Base-by-base conservation (phyloP, 139 green algal genomes). In the Micractinium sp. region DNA sequence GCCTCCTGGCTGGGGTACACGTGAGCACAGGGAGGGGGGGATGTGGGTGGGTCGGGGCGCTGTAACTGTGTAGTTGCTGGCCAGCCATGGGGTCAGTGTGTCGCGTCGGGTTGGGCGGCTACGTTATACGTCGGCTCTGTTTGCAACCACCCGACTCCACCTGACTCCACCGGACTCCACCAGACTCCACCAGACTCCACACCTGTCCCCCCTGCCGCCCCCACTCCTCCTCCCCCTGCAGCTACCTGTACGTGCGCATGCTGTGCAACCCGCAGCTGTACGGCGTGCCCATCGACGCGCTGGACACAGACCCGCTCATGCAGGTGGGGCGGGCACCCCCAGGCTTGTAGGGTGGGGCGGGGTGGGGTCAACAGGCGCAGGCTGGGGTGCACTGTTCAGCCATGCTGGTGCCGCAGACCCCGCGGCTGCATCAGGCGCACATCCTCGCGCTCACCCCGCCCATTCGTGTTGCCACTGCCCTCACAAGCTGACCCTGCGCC, bases 221-320 rank as follows among this genome's bases (percentile, higher is more conserved):
- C 38, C 16, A 0, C 20, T 38, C 56, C 66, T 22, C 29, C n/a
- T 63, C 33, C 15, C 36, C 66, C 77, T 36, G 56, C 89, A 96
- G 92, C 18, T 99, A 99, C 92, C 94, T 99, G 23, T 99, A 98
- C 90, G 95, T 99, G 56, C 95, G 98, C 87, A 99, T 99, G 98
- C 92, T 99, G 91, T 93, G 95, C 56, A 97, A 97, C 69, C 98
- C 97, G 0, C 87, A 93, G 82, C 92, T 99, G 82, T 99, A 99
- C 92, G 95, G 97, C 14, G 95, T 99, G 61, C 92, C 93, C 19
- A 82, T 96, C 23, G 95, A 95, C 27, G 95, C 92, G 16, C 31
- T 96, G n/a, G 96, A 98, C 78, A 88, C 91, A 9, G 97, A 99
- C 92, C 95, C 95, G 71, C 85, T 95, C 81, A 94, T 99, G 88